These are phyloP conservation scores for Zygosaccharomyces pseudorouxii DNA, from an alignment of 805 yeast genomes.

Conservation along the genomic window DNA sequence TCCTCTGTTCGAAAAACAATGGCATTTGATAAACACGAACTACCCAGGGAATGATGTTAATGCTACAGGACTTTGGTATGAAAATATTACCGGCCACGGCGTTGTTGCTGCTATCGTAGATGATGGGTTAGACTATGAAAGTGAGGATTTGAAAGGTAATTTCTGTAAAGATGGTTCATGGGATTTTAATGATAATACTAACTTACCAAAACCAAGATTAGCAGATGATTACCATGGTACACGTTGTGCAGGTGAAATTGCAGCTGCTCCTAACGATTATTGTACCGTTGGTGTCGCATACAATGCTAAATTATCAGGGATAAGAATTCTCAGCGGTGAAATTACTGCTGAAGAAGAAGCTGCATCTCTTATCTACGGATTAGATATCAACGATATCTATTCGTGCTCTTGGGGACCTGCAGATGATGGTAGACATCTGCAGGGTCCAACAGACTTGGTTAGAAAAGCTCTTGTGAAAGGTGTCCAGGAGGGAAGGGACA, in stretches of 20 bases:
- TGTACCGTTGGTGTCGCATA: slow-evolving; percentile 99
- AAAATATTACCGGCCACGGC: slow-evolving; percentile 75
- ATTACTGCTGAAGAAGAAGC: slow-evolving; percentile 89
- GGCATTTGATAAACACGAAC: slow-evolving; percentile 81
- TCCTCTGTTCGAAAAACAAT: slow-evolving; percentile 78
- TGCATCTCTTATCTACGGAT: slow-evolving; percentile 71
- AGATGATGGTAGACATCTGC: slow-evolving; percentile 84
- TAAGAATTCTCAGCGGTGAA: slow-evolving; percentile 78
- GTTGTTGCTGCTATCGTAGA: slow-evolving; percentile 86
- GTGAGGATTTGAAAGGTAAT: slow-evolving; percentile 63
- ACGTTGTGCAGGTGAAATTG: slow-evolving; percentile 96
- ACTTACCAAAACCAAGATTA: slow-evolving; percentile 75
- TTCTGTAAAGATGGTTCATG: slow-evolving; percentile 80
- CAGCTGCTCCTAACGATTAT: slow-evolving; percentile 76
- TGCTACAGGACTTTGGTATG: slow-evolving; percentile 78
- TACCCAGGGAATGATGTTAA: slow-evolving; percentile 83
- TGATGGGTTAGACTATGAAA: slow-evolving; percentile 86
- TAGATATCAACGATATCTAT: slow-evolving; percentile 85
- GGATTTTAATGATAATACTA: slow-evolving; percentile 79
- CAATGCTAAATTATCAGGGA: slow-evolving; percentile 79
- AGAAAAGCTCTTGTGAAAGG: slow-evolving; percentile 82
- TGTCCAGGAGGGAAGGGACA: slow-evolving; percentile 70
- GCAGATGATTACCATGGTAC: slow-evolving; percentile 92
- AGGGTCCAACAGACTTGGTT: slow-evolving; percentile 76
- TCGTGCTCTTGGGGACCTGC: slow-evolving; percentile 99